Evolutionary conservation across 2,329 filamentous ascomycete genomes (phyloP).

Genomic region (Xylaria arbuscula): DNA sequence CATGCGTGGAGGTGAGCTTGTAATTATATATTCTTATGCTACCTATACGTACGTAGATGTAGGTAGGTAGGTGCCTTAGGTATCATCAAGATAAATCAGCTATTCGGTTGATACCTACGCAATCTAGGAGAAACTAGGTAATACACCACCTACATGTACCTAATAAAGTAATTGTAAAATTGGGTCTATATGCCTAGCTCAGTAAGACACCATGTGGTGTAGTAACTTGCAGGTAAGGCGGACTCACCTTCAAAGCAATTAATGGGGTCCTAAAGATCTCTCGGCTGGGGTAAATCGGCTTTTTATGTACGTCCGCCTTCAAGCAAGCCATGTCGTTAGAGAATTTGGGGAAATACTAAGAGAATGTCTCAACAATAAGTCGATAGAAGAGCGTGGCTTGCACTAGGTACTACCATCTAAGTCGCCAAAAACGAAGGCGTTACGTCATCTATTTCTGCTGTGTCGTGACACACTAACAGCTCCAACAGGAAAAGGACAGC

Average conservation of each 20-base stretch:
- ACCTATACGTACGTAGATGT: neutral
- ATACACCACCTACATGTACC: no score
- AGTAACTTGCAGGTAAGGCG: no score
- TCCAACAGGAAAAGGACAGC: neutral
- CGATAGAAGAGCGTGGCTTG: no score
- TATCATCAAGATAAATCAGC: neutral
- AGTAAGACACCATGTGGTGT: no score
- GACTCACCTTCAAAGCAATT: neutral
- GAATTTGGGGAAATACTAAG: neutral
- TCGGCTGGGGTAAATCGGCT: neutral
- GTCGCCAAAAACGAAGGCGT: neutral
- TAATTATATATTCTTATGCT: no score
- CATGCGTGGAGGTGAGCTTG: no score
- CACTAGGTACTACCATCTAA: neutral
- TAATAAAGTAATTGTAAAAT: no score
- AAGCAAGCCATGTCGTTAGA: neutral
- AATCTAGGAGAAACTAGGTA: no score
- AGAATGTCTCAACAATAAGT: neutral
- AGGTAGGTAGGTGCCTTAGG: neutral
- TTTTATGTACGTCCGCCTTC: neutral
- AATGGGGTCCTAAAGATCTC: neutral
- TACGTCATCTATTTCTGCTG: slow-evolving; percentile 9
- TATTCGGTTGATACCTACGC: no score
- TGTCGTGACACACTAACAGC: neutral
- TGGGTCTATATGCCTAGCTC: no score